A percentile compares a stretch with the other conserved stretches of the same genome.
Conservation (phyloP, 805 yeast species). For the Wickerhamiella slavikovae region DNA sequence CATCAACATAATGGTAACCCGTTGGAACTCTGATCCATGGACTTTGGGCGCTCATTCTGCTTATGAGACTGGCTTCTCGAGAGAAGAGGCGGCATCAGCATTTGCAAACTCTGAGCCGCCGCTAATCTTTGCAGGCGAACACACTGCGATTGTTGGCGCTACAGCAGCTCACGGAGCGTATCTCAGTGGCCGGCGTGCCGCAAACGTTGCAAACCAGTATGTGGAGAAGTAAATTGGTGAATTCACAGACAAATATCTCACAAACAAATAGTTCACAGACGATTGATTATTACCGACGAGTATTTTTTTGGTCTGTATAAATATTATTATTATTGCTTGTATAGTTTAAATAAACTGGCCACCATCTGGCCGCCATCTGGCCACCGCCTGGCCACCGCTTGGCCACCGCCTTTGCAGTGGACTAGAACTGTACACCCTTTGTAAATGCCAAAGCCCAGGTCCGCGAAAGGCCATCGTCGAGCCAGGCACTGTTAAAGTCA, state of each 20-base stretch:
- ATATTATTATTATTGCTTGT: too few relatives aligned
- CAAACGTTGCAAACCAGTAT: too few relatives aligned
- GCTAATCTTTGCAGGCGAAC: constrained; percentile 75
- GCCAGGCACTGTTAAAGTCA: constrained; percentile 28
- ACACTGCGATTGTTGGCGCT: constrained; percentile 63
- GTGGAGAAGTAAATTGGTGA: constrained; percentile 9
- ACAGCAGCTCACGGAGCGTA: constrained; percentile 87
- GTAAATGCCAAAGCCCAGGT: constrained; percentile 69
- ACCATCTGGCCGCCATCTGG: too few relatives aligned
- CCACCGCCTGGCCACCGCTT: too few relatives aligned
- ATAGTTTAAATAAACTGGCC: too few relatives aligned
- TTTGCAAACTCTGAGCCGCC: constrained; percentile 34
- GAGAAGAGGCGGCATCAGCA: constrained; percentile 39
- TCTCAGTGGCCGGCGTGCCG: constrained; percentile 45
- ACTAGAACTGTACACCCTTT: too few relatives aligned
- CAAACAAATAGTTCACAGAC: too few relatives aligned
- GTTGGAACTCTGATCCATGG: constrained; percentile 53
- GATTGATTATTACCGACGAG: too few relatives aligned
- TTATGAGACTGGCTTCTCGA: constrained; percentile 46
- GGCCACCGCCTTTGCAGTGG: too few relatives aligned
- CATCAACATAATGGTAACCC: constrained; percentile 24
- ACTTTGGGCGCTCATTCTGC: constrained; percentile 60
- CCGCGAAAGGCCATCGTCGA: constrained; percentile 64
- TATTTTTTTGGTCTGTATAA: too few relatives aligned
- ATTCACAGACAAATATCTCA: too few relatives aligned